Evolutionary conservation across 2,329 filamentous ascomycete genomes (phyloP).

Genomic region (Diaporthe amygdali): DNA sequence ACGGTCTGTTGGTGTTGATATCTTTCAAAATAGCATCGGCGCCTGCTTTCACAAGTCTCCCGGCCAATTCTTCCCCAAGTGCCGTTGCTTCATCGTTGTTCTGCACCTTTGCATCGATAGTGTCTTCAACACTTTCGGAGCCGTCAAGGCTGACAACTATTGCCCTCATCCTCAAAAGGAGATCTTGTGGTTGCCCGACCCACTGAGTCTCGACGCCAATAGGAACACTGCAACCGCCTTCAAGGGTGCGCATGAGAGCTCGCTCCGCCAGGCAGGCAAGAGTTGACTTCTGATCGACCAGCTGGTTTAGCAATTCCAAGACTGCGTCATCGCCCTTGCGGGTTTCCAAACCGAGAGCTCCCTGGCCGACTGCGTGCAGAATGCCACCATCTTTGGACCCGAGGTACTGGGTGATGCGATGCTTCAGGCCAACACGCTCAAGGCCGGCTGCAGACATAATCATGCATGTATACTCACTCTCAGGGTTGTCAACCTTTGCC

Average conservation of each 20-base stretch:
- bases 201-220: not conserved
- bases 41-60: not conserved
- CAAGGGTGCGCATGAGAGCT: not conserved
- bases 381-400: not conserved
- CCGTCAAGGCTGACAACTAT: not conserved
- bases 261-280: not conserved
- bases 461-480: not conserved
- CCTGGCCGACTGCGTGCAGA: not conserved
- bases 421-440: not conserved
- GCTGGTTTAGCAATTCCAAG: not conserved
- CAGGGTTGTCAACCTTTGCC: not conserved
- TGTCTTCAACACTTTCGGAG: not conserved
- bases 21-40: not conserved
- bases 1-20: not conserved
- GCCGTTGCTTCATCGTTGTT: not conserved
- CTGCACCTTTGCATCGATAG: not conserved
- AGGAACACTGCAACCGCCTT: not conserved
- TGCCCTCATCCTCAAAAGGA: not conserved
- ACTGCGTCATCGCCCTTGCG: not conserved
- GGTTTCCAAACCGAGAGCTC: not conserved
- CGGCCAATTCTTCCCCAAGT: not conserved
- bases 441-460: not conserved
- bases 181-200: not conserved
- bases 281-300: not conserved
- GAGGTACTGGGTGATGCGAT: not conserved